phyloP scores from a whole-genome alignment of 2,329 filamentous ascomycete species.

The Colletotrichum brevisporum region DNA sequence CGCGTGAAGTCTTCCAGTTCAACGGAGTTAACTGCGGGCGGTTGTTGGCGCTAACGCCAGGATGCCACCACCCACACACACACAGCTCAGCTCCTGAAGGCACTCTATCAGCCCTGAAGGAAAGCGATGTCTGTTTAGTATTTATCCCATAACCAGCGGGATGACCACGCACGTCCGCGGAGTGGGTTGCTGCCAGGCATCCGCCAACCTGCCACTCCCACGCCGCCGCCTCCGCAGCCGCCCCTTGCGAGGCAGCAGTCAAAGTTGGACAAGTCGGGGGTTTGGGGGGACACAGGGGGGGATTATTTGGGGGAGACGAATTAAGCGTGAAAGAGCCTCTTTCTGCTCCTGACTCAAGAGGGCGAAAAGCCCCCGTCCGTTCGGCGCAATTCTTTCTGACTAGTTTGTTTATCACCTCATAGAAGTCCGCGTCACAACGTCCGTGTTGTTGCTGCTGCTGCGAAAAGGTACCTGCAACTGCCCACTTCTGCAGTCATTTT shows the following conservation, averaged over 20 bases:
- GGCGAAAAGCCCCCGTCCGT: background rate
- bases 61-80: background rate
- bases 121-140: background rate
- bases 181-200: slow-evolving; percentile 31
- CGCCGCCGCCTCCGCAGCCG: background rate
- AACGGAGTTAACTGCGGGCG: background rate
- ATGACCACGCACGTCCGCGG: slow-evolving; percentile 24
- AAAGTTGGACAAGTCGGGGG: background rate
- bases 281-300: background rate
- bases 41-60: slow-evolving; percentile 20
- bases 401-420: slow-evolving; percentile 36
- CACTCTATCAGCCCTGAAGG: too few species aligned
- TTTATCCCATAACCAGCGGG: slow-evolving; percentile 32
- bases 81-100: too few species aligned
- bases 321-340: slow-evolving; percentile 32
- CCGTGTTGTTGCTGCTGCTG: slow-evolving; percentile 30
- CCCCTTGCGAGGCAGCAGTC: background rate
- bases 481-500: too few species aligned
- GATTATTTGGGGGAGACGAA: background rate
- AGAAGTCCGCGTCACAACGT: slow-evolving; percentile 31
- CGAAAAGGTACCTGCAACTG: background rate
- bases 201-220: background rate
- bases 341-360: background rate
- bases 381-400: slow-evolving; percentile 27
- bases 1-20: background rate